Evolutionary conservation across 1,139 yeast genomes (phyloP).

Genomic region (Geotrichum klebahnii): DNA sequence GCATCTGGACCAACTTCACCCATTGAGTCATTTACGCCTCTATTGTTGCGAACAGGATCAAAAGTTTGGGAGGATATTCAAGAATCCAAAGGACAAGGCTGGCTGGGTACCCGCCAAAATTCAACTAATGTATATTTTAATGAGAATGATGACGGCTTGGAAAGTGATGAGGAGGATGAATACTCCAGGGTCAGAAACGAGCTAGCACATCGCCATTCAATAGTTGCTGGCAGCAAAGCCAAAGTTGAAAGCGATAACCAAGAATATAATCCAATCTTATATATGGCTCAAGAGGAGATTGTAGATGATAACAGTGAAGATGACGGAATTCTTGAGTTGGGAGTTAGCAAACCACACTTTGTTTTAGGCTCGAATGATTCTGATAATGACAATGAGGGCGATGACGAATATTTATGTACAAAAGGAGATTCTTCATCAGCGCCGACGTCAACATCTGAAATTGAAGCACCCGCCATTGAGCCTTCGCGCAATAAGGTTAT

Average conservation of each 20-base stretch:
- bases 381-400: background rate
- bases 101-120: slow-evolving; percentile 28
- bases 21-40: slow-evolving; percentile 19
- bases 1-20: slow-evolving; percentile 1
- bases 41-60: slow-evolving; percentile 32
- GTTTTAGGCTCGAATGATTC: background rate
- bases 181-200: slow-evolving; percentile 8
- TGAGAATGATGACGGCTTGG: slow-evolving; percentile 12
- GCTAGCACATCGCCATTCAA: background rate
- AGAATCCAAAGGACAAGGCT: slow-evolving; percentile 32
- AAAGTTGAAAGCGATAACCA: slow-evolving; percentile 2
- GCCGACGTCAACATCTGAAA: background rate
- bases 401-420: background rate
- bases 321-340: background rate
- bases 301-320: background rate
- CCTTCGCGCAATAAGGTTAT: slow-evolving; percentile 27
- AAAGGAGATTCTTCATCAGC: background rate
- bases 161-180: slow-evolving; percentile 9
- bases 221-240: background rate
- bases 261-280: slow-evolving; percentile 18
- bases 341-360: background rate
- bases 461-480: slow-evolving; percentile 5
- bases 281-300: background rate
- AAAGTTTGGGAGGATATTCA: slow-evolving; percentile 33
- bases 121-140: slow-evolving; percentile 23